Percentiles rank a stretch among this genome's conserved stretches.
phyloP scores from a whole-genome alignment of 495 filamentous ascomycete genomes.

The Penicillium bovifimosum region DNA sequence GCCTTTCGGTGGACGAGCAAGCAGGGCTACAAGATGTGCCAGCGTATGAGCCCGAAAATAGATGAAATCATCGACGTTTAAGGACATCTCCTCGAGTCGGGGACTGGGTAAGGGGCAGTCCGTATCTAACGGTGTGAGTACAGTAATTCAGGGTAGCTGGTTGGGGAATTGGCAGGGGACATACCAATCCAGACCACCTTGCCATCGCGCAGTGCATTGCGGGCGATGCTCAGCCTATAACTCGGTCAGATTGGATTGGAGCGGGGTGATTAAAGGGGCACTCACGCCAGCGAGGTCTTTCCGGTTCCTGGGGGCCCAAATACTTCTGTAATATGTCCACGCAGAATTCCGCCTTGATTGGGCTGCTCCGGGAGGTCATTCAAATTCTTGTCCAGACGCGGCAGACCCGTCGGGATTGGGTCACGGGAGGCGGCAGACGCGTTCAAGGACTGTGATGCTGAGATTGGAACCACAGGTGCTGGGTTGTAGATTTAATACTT shows the following conservation, averaged over 20 bases:
- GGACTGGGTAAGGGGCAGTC: slow-evolving; percentile 37
- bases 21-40: slow-evolving; percentile 70
- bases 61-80: slow-evolving; percentile 28
- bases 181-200: slow-evolving; percentile 83
- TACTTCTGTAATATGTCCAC: slow-evolving; percentile 79
- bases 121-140: slow-evolving; percentile 38
- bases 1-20: slow-evolving; percentile 53
- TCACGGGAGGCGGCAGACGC: slow-evolving; percentile 46
- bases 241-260: neutral
- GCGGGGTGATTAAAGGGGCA: neutral
- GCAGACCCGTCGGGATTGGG: slow-evolving; percentile 62
- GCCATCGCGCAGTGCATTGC: slow-evolving; percentile 53
- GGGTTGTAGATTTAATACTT: neutral
- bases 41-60: slow-evolving; percentile 51
- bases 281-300: slow-evolving; percentile 79
- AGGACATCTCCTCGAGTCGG: slow-evolving; percentile 36
- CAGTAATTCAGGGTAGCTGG: neutral
- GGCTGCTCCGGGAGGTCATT: slow-evolving; percentile 8
- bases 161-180: slow-evolving; percentile 21
- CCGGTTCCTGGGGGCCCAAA: slow-evolving; percentile 86
- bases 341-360: slow-evolving; percentile 46
- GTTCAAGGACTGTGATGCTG: slow-evolving; percentile 77
- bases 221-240: slow-evolving; percentile 60
- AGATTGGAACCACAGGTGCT: slow-evolving; percentile 73
- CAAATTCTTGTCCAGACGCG: slow-evolving; percentile 54